Base-by-base conservation (phyloP, 2,329 filamentous ascomycete genomes). In the Colletotrichum echinochloae region DNA sequence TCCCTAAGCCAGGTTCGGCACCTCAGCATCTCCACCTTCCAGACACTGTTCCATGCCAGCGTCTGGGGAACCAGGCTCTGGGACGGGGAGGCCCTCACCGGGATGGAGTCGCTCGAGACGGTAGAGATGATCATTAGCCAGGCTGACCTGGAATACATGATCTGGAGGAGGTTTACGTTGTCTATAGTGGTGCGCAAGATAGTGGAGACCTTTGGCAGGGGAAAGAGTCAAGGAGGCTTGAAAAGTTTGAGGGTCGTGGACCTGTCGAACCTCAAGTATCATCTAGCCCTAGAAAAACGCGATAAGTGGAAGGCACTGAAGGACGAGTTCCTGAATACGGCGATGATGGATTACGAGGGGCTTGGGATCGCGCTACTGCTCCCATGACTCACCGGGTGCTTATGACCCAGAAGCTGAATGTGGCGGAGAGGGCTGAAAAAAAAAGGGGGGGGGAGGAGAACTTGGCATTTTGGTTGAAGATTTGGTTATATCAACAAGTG, bases 271-370 rank as follows among this genome's bases (percentile, higher is more conserved):
- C 11, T 51, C 16, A 6, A 20, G 2, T n/a, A n/a, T n/a, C n/a
- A 7, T 1, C 5, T 30, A 16, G 26, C 2, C 5, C 3, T 28
- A 16, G 5, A 2, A 16, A 14, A 0, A 5, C 26, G 2, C 2
- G n/a, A n/a, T 2, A 1, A 7, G 5, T 49, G 23, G n/a, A 26
- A 16, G 23, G 8, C 3, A 3, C 18, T 51, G 26, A 20, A 9
- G 18, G 26, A 3, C 26, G 49, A 11, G 26, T 51, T 51, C 18
- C 7, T 18, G 14, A 7, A 30, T 11, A 8, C 3, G 7, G 18
- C 16, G 16, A 30, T 30, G 26, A 20, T 3, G 26, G 16, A 18
- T 2, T 30, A 20, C 6, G 6, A 30, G 26, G 2, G 30, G 26
- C 49, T 51, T 20, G 49, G 26, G 8, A 11, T 51, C 18, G 8